Percentiles rank a stretch among this genome's conserved stretches.
Conservation (phyloP, 176 grass and related monocot genomes). For the Chloris gayana region DNA sequence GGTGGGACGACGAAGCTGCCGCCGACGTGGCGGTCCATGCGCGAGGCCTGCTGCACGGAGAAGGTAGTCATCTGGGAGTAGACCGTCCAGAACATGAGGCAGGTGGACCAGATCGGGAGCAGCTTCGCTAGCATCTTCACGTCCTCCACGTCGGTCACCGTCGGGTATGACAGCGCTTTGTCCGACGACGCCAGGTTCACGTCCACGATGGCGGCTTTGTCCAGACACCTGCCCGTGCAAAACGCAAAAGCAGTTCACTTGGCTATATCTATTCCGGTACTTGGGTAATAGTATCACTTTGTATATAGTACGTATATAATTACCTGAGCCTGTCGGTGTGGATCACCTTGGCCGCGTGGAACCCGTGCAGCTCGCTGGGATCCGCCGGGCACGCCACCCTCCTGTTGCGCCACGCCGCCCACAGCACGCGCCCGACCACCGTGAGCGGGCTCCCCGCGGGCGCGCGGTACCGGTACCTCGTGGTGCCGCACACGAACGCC, state of each 20-base stretch:
- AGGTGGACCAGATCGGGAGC: neutral
- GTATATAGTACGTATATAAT: too few species aligned
- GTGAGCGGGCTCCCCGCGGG: neutral
- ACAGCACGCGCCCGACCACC: neutral
- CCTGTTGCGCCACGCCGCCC: neutral
- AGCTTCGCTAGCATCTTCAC: neutral
- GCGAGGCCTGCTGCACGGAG: neutral
- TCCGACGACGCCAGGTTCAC: neutral
- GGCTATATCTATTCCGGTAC: too few species aligned
- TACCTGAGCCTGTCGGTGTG: neutral
- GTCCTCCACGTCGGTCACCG: neutral
- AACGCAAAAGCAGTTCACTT: too few species aligned
- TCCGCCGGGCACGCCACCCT: neutral
- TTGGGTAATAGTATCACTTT: too few species aligned
- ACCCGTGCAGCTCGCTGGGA: neutral
- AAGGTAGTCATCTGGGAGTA: neutral
- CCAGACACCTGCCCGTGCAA: neutral
- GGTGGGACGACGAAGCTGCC: conserved; percentile 44
- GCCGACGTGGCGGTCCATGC: conserved; percentile 44
- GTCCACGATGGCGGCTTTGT: neutral
- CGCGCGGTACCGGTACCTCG: neutral
- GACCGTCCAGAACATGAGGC: neutral
- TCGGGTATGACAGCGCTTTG: neutral
- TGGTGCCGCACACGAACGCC: neutral
- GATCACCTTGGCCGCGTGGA: neutral